Base-by-base conservation (phyloP, 2,329 filamentous ascomycete genomes). In the Grosmannia penicillata region DNA sequence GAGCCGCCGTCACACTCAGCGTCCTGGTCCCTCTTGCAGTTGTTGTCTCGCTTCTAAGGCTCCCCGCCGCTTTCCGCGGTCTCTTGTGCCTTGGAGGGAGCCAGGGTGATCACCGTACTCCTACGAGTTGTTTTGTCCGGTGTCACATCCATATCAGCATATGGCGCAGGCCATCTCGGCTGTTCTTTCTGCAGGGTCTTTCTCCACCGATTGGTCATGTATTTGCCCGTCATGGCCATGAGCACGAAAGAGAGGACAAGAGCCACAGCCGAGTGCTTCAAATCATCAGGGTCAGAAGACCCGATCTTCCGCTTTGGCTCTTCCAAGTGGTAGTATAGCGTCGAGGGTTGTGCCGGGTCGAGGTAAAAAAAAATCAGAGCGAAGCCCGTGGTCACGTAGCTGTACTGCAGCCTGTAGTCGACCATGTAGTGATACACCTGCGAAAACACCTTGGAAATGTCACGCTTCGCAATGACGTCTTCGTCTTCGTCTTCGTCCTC, bases 371-470 rank as follows among this genome's bases (percentile, higher is more conserved):
- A 30, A 10, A 38, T 30, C n/a, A 42, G 17, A 6, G 29, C 25
- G 8, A 21, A 10, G 33, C 40, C 40, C 21, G 37, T 36, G 15
- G 37, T 33, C 8, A 19, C 24, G 25, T 42, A 42, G 27, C 37
- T 23, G 30, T 39, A 42, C 33, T 39, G 23, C 13, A 39, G 26
- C 15, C 40, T 33, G 25, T 35, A 36, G 13, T 33, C 33, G 28
- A 42, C 24, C 40, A 42, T 42, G 29, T 39, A 42, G 29, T 42
- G 40, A 25, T 24, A 42, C 14, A 37, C 24, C 21, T 39, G 37
- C 6, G 28, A 19, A 9, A 42, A 19, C 3, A 39, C 28, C 24
- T 36, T 31, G 14, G 36, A 36, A 21, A 39, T 33, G 15, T 34
- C 36, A 3, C 34, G 34, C 17, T 37, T 30, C 6, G 24, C 39